Evolutionary conservation across 257 asterid species (phyloP).

Genomic region (Verbena officinalis): DNA sequence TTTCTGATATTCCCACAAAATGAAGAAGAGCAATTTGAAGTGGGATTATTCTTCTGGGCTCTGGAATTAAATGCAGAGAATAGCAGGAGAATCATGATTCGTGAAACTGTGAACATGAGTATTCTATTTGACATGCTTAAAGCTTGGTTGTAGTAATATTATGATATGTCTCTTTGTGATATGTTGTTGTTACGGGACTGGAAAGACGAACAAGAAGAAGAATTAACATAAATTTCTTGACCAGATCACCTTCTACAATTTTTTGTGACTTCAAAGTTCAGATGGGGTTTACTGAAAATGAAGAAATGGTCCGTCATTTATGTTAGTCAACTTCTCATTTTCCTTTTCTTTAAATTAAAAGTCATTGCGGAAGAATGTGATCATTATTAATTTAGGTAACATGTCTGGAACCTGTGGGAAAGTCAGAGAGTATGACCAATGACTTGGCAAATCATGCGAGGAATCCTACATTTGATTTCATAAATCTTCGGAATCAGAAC

Average conservation of each 20-base stretch:
- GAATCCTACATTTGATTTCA: no score
- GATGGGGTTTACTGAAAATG: neutral
- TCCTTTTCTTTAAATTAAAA: neutral
- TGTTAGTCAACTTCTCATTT: conserved; percentile 15
- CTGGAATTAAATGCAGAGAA: conserved; percentile 23
- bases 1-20: conserved; percentile 44
- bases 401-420: no score
- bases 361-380: no score
- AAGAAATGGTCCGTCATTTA: neutral
- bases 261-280: neutral
- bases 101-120: conserved; percentile 14
- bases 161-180: no score
- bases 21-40: conserved; percentile 40
- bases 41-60: conserved; percentile 36
- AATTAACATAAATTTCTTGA: neutral
- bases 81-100: conserved; percentile 30
- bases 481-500: no score
- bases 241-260: neutral
- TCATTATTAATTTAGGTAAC: no score
- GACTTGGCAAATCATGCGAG: no score
- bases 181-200: neutral
- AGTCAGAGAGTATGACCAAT: no score
- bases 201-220: neutral
- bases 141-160: no score
- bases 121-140: conserved; percentile 20